Evolutionary conservation across 2,329 filamentous ascomycete genomes (phyloP).

Genomic region (Exutisphaerella laricina): DNA sequence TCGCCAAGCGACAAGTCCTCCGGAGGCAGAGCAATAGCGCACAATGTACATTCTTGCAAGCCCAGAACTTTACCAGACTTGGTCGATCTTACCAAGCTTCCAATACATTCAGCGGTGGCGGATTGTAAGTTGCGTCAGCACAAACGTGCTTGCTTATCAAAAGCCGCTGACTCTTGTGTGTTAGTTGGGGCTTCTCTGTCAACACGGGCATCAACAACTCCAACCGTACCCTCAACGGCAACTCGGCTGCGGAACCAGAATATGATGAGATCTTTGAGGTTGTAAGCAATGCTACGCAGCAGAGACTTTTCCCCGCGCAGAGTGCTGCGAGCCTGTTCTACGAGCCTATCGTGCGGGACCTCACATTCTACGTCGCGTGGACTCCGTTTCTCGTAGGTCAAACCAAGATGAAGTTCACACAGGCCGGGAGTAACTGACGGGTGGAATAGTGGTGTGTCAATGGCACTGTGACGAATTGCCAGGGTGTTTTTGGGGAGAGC

Average conservation of each 20-base stretch:
- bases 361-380: conserved; percentile 1
- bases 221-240: conserved; percentile 15
- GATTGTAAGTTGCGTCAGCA: not conserved
- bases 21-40: conserved; percentile 1
- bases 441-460: conserved; percentile 14
- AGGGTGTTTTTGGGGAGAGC: conserved; percentile 7
- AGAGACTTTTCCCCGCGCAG: conserved; percentile 13
- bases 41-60: conserved; percentile 6
- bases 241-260: conserved; percentile 11
- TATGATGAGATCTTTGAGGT: conserved; percentile 15
- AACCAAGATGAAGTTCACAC: not conserved
- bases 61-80: conserved; percentile 7
- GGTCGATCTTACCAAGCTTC: not conserved
- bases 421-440: not conserved
- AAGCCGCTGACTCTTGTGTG: no score
- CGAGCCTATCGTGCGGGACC: not conserved
- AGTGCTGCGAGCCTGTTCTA: conserved; percentile 6
- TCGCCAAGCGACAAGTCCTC: conserved; percentile 1
- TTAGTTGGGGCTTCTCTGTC: conserved; percentile 1
- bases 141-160: no score
- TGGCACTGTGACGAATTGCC: conserved; percentile 11
- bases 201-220: conserved; percentile 7
- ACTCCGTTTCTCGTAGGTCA: conserved; percentile 5
- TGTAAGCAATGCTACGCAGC: conserved; percentile 4
- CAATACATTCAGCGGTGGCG: not conserved